Evolutionary conservation across 192 early-diverging fungal genomes (phyloP).

Genomic region (Coemansia sp.): DNA sequence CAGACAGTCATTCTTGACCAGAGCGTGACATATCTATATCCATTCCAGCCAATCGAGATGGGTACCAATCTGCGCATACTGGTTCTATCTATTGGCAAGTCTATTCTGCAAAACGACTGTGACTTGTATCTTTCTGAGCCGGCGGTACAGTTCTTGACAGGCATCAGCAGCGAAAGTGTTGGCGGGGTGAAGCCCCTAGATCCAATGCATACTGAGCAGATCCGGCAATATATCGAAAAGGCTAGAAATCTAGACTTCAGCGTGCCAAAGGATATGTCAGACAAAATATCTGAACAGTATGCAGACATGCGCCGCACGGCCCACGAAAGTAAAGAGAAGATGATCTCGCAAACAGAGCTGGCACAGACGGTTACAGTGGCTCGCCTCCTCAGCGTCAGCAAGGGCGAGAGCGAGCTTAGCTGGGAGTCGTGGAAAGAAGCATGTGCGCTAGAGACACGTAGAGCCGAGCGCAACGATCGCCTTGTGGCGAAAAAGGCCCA

Average conservation of each 20-base stretch:
- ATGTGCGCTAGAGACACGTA: slow-evolving; percentile 20
- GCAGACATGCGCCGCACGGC: slow-evolving; percentile 32
- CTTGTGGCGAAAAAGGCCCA: slow-evolving; percentile 3
- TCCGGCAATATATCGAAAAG: slow-evolving; percentile 60
- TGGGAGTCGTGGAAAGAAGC: slow-evolving; percentile 48
- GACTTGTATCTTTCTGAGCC: slow-evolving; percentile 50
- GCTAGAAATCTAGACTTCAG: slow-evolving; percentile 55
- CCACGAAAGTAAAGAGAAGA: slow-evolving; percentile 28
- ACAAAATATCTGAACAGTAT: slow-evolving; percentile 56
- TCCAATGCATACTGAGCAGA: slow-evolving; percentile 49
- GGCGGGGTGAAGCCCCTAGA: slow-evolving; percentile 31
- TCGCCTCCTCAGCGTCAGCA: slow-evolving; percentile 43
- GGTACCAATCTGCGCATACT: slow-evolving; percentile 63
- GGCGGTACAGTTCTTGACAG: slow-evolving; percentile 16
- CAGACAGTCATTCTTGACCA: slow-evolving; percentile 61
- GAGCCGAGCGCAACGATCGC: slow-evolving; percentile 20
- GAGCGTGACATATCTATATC: slow-evolving; percentile 64
- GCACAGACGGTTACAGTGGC: slow-evolving; percentile 44
- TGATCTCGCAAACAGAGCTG: slow-evolving; percentile 49
- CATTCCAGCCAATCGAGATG: slow-evolving; percentile 69
- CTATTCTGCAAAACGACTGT: slow-evolving; percentile 63
- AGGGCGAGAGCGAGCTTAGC: slow-evolving; percentile 33
- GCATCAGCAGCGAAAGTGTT: slow-evolving; percentile 1
- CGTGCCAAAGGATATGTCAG: slow-evolving; percentile 61
- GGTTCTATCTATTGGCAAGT: slow-evolving; percentile 65